phyloP scores from a whole-genome alignment of 345 rosid species.

The Euphorbia lathyris region DNA sequence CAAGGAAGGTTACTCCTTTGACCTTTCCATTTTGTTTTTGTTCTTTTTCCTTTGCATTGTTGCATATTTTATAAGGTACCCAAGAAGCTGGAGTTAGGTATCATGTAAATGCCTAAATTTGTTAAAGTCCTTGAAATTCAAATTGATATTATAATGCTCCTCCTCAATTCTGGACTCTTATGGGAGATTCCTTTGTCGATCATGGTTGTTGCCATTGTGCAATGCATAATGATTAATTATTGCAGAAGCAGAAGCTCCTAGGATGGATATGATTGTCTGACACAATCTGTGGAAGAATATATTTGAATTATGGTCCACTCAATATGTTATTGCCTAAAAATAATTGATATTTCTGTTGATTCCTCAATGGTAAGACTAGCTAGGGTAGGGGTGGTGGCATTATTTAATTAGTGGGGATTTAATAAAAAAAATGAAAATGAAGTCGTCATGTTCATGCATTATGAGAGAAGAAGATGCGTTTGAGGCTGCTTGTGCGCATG shows the following conservation, averaged over 20 bases:
- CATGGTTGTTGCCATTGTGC: too few relatives aligned
- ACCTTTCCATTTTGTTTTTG: constrained; percentile 14
- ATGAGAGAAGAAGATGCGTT: too few relatives aligned
- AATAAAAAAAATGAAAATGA: too few relatives aligned
- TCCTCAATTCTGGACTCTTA: neutral
- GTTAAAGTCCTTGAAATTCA: neutral
- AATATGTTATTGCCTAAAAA: too few relatives aligned
- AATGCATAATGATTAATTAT: neutral
- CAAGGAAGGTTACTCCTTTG: constrained; percentile 30
- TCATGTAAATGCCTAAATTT: neutral
- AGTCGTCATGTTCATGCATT: too few relatives aligned
- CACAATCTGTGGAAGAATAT: neutral
- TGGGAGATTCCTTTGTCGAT: neutral
- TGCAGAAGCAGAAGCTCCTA: neutral
- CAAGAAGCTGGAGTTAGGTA: neutral
- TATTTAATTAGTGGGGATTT: neutral
- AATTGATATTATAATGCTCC: neutral
- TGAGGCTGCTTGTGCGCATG: neutral
- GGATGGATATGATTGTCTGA: neutral
- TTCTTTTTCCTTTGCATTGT: constrained; percentile 10
- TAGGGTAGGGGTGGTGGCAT: neutral
- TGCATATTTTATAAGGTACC: constrained; percentile 22
- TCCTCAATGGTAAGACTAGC: neutral
- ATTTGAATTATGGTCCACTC: neutral
- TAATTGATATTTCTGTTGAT: too few relatives aligned